Evolutionary conservation across 2,329 filamentous ascomycete species (phyloP).

Genomic region (Fusarium sp.): DNA sequence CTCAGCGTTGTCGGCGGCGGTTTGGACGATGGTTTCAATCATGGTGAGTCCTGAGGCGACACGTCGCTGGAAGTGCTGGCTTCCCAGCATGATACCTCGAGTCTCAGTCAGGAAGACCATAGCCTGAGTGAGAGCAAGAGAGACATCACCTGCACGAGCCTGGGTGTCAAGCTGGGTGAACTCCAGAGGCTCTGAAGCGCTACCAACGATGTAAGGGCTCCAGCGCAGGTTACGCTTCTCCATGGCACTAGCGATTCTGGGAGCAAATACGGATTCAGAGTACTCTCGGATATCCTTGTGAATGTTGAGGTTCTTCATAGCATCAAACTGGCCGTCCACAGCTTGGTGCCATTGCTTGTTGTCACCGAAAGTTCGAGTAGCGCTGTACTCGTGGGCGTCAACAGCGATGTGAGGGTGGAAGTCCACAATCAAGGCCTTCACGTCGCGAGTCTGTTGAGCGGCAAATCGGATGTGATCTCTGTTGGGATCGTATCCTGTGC

Average conservation of each 20-base stretch:
- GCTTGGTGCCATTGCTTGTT: slow-evolving; percentile 42
- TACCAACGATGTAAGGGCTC: slow-evolving; percentile 46
- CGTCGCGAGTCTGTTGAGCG: slow-evolving; percentile 41
- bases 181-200: slow-evolving; percentile 25
- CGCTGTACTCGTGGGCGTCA: slow-evolving; percentile 46
- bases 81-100: slow-evolving; percentile 47
- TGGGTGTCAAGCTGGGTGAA: slow-evolving; percentile 46
- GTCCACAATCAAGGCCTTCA: slow-evolving; percentile 41
- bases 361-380: slow-evolving; percentile 42
- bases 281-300: slow-evolving; percentile 46
- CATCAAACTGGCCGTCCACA: slow-evolving; percentile 44
- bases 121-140: slow-evolving; percentile 42
- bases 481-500: slow-evolving; percentile 46
- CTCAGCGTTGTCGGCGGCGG: slow-evolving; percentile 39
- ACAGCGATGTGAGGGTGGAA: slow-evolving; percentile 45
- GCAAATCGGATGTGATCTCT: slow-evolving; percentile 47
- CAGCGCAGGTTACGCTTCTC: slow-evolving; percentile 41
- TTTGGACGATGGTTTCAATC: slow-evolving; percentile 44
- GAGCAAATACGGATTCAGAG: slow-evolving; percentile 38
- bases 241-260: slow-evolving; percentile 36
- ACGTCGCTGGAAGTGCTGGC: slow-evolving; percentile 50
- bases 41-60: slow-evolving; percentile 46
- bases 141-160: slow-evolving; percentile 44
- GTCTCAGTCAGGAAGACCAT: slow-evolving; percentile 47
- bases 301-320: slow-evolving; percentile 48